phyloP scores from a whole-genome alignment of 139 green algal genomes.

The Marvania coccoides region DNA sequence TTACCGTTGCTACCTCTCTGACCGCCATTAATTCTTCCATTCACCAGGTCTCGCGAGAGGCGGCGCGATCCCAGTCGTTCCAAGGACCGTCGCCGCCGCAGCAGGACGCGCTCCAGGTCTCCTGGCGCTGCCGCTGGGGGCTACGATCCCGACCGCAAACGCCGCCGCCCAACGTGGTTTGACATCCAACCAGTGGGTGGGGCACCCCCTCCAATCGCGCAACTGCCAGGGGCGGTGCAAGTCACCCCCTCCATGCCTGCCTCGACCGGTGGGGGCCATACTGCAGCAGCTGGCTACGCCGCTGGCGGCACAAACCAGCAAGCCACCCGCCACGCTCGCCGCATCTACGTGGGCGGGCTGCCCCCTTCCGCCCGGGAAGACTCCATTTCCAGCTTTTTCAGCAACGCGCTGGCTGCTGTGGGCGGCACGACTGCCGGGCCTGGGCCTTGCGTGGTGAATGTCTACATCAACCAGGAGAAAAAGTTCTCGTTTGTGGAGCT shows the following conservation, averaged over 20 bases:
- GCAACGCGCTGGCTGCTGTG: slow-evolving; percentile 82
- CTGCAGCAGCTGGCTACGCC: background rate
- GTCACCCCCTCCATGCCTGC: background rate
- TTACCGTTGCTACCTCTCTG: too few species aligned
- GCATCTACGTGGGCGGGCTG: slow-evolving; percentile 94
- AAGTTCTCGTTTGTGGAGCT: slow-evolving; percentile 86
- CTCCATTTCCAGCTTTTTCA: slow-evolving; percentile 85
- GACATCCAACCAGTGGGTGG: slow-evolving; percentile 34
- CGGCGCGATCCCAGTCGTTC: background rate
- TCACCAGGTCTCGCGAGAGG: too few species aligned
- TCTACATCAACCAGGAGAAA: slow-evolving; percentile 98
- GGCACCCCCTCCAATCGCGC: slow-evolving; percentile 20
- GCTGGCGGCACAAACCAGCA: slow-evolving; percentile 54
- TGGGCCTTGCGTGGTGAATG: slow-evolving; percentile 86
- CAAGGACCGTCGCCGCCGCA: background rate
- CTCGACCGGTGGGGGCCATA: background rate
- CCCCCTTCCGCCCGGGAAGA: slow-evolving; percentile 80
- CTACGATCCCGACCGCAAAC: slow-evolving; percentile 17
- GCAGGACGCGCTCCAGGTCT: slow-evolving; percentile 1
- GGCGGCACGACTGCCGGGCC: slow-evolving; percentile 87
- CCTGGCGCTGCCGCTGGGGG: background rate
- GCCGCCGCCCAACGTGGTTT: slow-evolving; percentile 34
- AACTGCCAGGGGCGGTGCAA: slow-evolving; percentile 19
- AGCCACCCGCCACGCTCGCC: slow-evolving; percentile 82
- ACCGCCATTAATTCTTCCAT: too few species aligned